phyloP scores from a whole-genome alignment of 2,329 filamentous ascomycete species.

The Geoglossum cookeanum region DNA sequence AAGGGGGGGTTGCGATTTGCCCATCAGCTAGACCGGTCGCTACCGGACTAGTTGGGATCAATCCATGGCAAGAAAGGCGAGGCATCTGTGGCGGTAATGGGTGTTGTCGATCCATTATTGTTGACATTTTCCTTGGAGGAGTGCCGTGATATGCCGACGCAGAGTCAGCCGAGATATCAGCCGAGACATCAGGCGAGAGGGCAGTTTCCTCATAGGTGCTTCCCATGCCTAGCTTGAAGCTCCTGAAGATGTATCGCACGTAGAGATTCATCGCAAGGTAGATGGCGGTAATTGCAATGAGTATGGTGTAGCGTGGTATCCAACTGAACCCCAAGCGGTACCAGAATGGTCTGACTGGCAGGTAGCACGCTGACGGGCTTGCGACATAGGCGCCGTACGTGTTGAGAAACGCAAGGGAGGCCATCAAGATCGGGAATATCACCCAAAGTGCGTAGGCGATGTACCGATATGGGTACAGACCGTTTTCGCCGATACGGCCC shows the following conservation, averaged over 20 bases:
- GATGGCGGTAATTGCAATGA: slow-evolving; percentile 41
- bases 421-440: slow-evolving; percentile 38
- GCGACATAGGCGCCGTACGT: slow-evolving; percentile 35
- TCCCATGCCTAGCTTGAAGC: slow-evolving; percentile 12
- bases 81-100: neutral
- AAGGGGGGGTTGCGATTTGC: neutral
- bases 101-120: neutral
- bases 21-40: neutral
- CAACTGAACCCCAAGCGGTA: slow-evolving; percentile 48
- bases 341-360: slow-evolving; percentile 49
- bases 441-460: slow-evolving; percentile 39
- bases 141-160: neutral
- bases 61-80: slow-evolving; percentile 10
- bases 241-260: slow-evolving; percentile 29
- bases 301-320: slow-evolving; percentile 55
- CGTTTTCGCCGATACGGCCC: slow-evolving; percentile 30
- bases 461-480: slow-evolving; percentile 48
- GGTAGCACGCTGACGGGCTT: slow-evolving; percentile 48
- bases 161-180: neutral
- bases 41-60: slow-evolving; percentile 8
- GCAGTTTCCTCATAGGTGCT: neutral
- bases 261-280: slow-evolving; percentile 55
- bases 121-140: neutral
- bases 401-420: slow-evolving; percentile 44
- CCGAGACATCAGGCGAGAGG: neutral